phyloP scores from a whole-genome alignment of 2,329 filamentous ascomycete species.

The Capronia epimyces region DNA sequence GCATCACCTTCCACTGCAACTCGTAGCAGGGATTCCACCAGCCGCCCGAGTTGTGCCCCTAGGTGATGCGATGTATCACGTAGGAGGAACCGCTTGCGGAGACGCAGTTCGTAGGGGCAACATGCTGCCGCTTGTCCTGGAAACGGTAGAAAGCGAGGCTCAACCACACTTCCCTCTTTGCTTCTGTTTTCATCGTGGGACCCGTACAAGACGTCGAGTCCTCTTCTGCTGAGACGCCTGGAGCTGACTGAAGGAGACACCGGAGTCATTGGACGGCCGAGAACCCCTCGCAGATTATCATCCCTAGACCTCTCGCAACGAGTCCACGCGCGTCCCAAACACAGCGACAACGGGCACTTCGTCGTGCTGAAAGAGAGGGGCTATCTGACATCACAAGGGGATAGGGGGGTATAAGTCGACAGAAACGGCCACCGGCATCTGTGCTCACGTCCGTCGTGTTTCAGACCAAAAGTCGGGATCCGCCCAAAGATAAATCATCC shows the following conservation, averaged over 20 bases:
- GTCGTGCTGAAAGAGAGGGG: constrained; percentile 8
- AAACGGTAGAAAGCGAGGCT: background rate
- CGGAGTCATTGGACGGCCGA: constrained; percentile 2
- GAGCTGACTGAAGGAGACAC: constrained; percentile 4
- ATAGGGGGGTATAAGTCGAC: background rate
- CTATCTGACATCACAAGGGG: constrained; percentile 14
- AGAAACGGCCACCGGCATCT: constrained; percentile 7
- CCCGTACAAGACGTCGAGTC: constrained; percentile 9
- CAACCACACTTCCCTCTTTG: constrained; percentile 5
- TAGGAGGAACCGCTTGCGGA: background rate
- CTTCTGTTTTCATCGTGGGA: constrained; percentile 9
- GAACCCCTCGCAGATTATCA: background rate
- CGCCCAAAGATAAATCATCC: constrained; percentile 8
- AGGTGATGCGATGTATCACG: background rate
- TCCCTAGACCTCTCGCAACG: background rate
- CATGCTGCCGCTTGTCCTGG: background rate
- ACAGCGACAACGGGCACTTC: background rate
- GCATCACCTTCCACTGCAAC: constrained; percentile 6
- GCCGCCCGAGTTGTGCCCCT: constrained; percentile 4
- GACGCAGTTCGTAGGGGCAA: background rate
- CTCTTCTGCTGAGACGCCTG: constrained; percentile 1
- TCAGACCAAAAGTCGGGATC: constrained; percentile 14
- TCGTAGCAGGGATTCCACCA: constrained; percentile 8
- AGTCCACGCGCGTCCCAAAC: background rate
- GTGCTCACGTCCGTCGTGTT: constrained; percentile 13